Conservation (phyloP, 2,329 filamentous ascomycete species). For the Stenocarpella maydis region DNA sequence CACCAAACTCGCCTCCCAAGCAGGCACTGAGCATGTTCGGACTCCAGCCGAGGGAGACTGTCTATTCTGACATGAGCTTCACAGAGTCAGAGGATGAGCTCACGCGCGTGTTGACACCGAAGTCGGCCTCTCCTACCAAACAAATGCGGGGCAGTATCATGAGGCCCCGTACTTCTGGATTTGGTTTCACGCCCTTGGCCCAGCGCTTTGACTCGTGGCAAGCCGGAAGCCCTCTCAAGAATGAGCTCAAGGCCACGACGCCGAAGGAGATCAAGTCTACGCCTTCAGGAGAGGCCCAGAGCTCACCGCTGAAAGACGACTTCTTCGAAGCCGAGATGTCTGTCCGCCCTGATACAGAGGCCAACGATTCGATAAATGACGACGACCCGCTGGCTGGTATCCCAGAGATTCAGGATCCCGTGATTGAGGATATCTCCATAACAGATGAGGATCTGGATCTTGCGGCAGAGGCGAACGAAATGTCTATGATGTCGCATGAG, state of each 20-base stretch:
- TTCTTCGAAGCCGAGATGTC: slow-evolving; percentile 72
- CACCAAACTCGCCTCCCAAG: slow-evolving; percentile 43
- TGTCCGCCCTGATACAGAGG: slow-evolving; percentile 46
- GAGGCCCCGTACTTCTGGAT: slow-evolving; percentile 43
- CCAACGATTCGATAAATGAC: slow-evolving; percentile 47
- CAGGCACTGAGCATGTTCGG: slow-evolving; percentile 46
- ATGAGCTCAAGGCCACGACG: slow-evolving; percentile 41
- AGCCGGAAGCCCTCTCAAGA: slow-evolving; percentile 62
- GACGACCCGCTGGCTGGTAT: slow-evolving; percentile 33
- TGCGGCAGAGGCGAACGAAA: slow-evolving; percentile 65
- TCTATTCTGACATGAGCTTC: slow-evolving; percentile 52
- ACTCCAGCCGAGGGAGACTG: slow-evolving; percentile 58
- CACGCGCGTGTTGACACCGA: slow-evolving; percentile 28
- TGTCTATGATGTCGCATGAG: slow-evolving; percentile 62
- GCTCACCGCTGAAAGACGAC: slow-evolving; percentile 53
- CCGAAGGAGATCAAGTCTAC: slow-evolving; percentile 37
- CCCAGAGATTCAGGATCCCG: slow-evolving; percentile 42
- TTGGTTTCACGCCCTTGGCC: slow-evolving; percentile 69
- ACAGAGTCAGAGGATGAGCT: slow-evolving; percentile 66
- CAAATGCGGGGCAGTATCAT: slow-evolving; percentile 36
- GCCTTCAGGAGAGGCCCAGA: slow-evolving; percentile 39
- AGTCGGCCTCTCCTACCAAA: slow-evolving; percentile 37
- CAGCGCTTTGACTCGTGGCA: slow-evolving; percentile 60
- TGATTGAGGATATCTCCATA: slow-evolving; percentile 57
- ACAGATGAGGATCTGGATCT: slow-evolving; percentile 66